Conservation (phyloP, 73 alveolate species). For the Tetrahymena malaccensis region DNA sequence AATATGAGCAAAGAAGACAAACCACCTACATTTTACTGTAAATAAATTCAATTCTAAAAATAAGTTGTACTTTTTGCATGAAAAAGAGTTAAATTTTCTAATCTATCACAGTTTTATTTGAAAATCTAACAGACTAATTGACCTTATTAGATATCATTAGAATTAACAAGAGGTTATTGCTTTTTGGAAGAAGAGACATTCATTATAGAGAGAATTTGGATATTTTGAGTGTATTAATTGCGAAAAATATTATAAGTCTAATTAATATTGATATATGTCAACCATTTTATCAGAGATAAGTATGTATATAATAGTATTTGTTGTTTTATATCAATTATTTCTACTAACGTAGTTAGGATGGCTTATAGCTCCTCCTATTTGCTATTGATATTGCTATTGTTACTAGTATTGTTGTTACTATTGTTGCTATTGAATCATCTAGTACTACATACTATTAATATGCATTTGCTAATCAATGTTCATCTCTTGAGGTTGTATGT, state of each 20-base stretch:
- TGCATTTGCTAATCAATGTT: neutral
- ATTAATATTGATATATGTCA: neutral
- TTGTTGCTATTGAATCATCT: neutral
- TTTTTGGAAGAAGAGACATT: neutral
- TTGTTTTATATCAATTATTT: neutral
- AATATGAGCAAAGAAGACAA: neutral
- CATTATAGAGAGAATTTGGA: neutral
- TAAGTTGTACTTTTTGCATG: too few species aligned
- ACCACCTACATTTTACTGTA: too few species aligned
- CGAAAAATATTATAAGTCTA: neutral
- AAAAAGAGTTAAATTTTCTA: too few species aligned
- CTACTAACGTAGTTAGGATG: neutral
- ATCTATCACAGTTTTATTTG: too few species aligned
- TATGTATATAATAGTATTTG: neutral
- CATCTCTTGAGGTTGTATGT: neutral
- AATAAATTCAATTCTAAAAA: too few species aligned
- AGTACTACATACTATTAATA: neutral
- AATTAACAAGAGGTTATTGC: neutral
- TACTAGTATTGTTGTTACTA: neutral
- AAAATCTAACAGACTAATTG: too few species aligned
- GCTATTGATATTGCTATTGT: neutral
- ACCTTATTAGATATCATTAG: too few species aligned
- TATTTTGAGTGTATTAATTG: neutral
- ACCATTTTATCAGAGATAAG: neutral
- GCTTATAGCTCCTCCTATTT: neutral